These are phyloP conservation scores for Dioscorea alata DNA, from an alignment of 106 monocot genomes.

Conservation along the genomic window DNA sequence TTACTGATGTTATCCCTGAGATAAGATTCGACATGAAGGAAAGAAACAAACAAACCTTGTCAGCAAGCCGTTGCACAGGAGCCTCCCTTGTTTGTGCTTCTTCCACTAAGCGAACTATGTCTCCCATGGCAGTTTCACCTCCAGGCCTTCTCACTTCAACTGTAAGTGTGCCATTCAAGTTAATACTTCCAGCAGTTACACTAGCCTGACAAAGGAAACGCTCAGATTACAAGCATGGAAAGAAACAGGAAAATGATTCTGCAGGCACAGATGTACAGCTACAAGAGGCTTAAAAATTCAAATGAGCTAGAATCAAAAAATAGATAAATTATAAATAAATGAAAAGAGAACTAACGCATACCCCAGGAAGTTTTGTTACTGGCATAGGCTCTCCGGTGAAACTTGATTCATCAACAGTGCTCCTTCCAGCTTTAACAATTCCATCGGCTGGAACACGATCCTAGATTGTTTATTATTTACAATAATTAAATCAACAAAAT, in stretches of 20 bases:
- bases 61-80: slow-evolving; percentile 92
- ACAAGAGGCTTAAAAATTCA: too few species aligned
- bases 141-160: slow-evolving; percentile 94
- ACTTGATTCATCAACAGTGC: slow-evolving; percentile 97
- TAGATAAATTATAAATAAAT: background rate
- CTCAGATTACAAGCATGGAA: too few species aligned
- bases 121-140: slow-evolving; percentile 94
- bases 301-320: background rate
- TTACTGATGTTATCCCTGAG: too few species aligned
- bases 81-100: slow-evolving; percentile 96
- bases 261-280: too few species aligned
- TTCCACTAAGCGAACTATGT: slow-evolving; percentile 95
- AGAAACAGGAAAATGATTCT: too few species aligned
- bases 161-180: slow-evolving; percentile 90
- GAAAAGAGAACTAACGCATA: slow-evolving; percentile 18
- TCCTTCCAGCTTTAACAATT: slow-evolving; percentile 85
- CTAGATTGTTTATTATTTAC: slow-evolving; percentile 17
- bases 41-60: slow-evolving; percentile 45
- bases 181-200: slow-evolving; percentile 94
- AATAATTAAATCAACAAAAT: background rate
- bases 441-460: slow-evolving; percentile 99
- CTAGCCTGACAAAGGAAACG: slow-evolving; percentile 42
- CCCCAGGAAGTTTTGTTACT: slow-evolving; percentile 88
- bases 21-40: too few species aligned
- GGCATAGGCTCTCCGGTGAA: slow-evolving; percentile 97